Conservation (phyloP, 202 grass and related monocot species). For the Schoenoplectus tabernaemontani region DNA sequence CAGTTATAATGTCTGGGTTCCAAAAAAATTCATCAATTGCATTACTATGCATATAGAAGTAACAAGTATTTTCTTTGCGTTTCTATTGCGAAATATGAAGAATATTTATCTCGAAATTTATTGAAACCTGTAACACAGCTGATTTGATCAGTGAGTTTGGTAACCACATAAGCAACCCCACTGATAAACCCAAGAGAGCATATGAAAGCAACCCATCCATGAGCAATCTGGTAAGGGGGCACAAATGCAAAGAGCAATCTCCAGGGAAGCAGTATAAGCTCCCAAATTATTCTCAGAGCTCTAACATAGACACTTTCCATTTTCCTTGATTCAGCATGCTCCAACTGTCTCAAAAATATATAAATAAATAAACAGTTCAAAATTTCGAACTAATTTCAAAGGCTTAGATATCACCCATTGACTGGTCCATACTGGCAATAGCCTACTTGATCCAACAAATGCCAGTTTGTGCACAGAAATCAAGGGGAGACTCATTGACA, state of each 20-base stretch:
- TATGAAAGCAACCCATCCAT: conserved; percentile 82
- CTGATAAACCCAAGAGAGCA: conserved; percentile 68
- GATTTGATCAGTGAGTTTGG: conserved; percentile 85
- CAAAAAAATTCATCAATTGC: background rate
- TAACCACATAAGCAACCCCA: conserved; percentile 82
- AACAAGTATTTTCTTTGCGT: background rate
- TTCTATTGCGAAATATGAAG: background rate
- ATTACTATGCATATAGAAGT: background rate
- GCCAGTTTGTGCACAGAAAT: background rate
- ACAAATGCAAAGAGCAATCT: conserved; percentile 75
- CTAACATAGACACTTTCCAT: conserved; percentile 29
- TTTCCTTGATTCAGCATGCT: conserved; percentile 43
- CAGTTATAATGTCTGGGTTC: background rate
- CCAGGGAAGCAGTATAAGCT: conserved; percentile 58
- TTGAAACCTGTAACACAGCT: conserved; percentile 80
- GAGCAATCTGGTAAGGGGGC: conserved; percentile 61
- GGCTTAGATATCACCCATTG: background rate
- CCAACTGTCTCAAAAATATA: conserved; percentile 42
- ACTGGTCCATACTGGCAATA: conserved; percentile 5
- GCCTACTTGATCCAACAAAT: background rate
- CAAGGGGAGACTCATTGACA: too few species aligned
- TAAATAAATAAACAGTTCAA: background rate
- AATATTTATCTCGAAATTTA: background rate
- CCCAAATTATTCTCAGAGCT: conserved; percentile 39
- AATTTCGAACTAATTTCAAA: background rate